These are phyloP conservation scores for Puya raimondii DNA, from an alignment of 176 grass and related monocot genomes.

Conservation along the genomic window DNA sequence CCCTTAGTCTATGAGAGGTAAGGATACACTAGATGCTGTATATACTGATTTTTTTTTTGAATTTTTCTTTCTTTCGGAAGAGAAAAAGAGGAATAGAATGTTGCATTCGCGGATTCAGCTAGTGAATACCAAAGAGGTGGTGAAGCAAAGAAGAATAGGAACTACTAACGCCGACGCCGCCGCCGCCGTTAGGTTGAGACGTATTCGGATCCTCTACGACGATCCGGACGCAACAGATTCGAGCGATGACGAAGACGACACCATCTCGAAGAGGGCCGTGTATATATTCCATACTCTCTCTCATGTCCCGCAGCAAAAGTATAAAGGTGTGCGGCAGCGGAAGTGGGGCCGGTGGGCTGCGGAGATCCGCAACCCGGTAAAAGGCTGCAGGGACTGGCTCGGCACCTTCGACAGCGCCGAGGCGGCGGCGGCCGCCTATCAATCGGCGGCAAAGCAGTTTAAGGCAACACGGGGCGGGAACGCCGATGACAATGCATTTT, in stretches of 20 bases:
- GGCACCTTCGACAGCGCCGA: constrained; percentile 73
- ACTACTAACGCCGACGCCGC: no score
- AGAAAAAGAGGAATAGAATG: no score
- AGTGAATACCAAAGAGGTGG: no score
- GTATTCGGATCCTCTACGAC: constrained; percentile 8
- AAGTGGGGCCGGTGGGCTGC: constrained; percentile 17
- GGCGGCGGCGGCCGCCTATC: constrained; percentile 38
- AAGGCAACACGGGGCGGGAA: not conserved
- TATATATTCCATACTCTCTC: not conserved
- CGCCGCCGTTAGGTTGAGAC: not conserved
- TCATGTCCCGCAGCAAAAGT: not conserved
- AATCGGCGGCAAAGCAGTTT: not conserved
- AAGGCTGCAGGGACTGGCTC: constrained; percentile 32
- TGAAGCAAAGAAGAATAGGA: no score
- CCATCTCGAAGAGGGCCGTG: not conserved
- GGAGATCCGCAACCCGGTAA: constrained; percentile 15
- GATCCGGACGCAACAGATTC: constrained; percentile 19
- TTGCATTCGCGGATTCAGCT: no score
- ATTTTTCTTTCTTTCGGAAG: no score
- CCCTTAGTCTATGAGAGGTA: no score
- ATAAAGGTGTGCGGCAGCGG: constrained; percentile 19
- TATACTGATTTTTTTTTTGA: no score
- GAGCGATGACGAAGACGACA: constrained; percentile 12
- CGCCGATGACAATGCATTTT: no score
- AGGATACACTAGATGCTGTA: no score